These are phyloP conservation scores for Ustilago loliicola DNA, from an alignment of 1,284 basidiomycete species.

Conservation along the genomic window DNA sequence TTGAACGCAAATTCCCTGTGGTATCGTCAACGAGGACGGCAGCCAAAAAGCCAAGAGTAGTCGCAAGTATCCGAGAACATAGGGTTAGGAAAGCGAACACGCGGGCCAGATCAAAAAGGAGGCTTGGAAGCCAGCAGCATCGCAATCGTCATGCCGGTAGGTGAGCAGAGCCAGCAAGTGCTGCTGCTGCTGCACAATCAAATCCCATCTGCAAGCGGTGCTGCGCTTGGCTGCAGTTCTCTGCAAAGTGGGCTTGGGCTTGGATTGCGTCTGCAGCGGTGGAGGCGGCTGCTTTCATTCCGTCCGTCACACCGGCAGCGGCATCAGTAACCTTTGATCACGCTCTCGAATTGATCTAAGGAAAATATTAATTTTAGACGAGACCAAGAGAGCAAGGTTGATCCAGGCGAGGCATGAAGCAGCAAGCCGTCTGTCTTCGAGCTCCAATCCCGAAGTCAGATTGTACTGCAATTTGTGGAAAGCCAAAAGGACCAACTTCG, in stretches of 20 bases:
- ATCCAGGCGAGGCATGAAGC: neutral
- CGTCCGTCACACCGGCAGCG: neutral
- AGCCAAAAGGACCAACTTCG: conserved; percentile 4
- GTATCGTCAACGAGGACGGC: neutral
- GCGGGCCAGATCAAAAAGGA: conserved; percentile 1
- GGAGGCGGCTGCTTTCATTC: conserved; percentile 6
- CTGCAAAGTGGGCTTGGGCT: neutral
- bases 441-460: neutral
- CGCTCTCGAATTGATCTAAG: too few species aligned
- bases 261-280: neutral
- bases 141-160: neutral
- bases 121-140: neutral
- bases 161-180: neutral
- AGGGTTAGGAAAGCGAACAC: neutral
- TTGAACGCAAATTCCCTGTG: neutral
- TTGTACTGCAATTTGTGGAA: neutral
- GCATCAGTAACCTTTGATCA: neutral
- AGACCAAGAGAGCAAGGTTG: neutral
- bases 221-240: neutral
- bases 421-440: neutral
- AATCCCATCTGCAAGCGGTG: conserved; percentile 14
- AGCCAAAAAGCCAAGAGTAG: too few species aligned
- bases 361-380: neutral
- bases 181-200: neutral
- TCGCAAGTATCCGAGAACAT: neutral